These are phyloP conservation scores for Endotrypanum monterogeii DNA, from an alignment of 208 protist genomes.

Conservation along the genomic window DNA sequence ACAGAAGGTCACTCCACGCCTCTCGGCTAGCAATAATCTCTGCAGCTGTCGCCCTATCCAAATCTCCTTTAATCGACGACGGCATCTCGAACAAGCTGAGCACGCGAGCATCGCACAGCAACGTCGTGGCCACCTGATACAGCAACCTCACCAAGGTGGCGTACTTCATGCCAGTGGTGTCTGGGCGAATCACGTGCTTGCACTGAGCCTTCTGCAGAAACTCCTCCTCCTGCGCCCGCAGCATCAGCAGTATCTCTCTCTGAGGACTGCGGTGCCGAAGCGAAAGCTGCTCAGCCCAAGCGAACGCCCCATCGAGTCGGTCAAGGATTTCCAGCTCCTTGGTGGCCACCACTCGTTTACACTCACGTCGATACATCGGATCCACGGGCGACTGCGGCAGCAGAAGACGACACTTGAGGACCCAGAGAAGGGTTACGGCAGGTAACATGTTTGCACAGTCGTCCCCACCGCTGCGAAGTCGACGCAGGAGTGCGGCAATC, in stretches of 20 bases:
- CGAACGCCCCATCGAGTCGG: conserved; percentile 62
- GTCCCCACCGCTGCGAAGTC: conserved; percentile 17
- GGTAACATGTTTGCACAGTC: conserved; percentile 33
- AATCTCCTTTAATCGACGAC: neutral
- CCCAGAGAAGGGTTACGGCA: conserved; percentile 58
- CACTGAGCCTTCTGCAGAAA: conserved; percentile 30
- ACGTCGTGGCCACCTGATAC: conserved; percentile 63
- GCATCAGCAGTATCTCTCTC: conserved; percentile 32
- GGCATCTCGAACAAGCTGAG: conserved; percentile 29
- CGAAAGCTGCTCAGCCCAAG: conserved; percentile 55
- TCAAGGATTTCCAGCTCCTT: conserved; percentile 50
- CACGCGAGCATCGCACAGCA: conserved; percentile 75
- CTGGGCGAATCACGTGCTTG: conserved; percentile 58
- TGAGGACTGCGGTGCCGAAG: conserved; percentile 54
- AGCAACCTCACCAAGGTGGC: conserved; percentile 68
- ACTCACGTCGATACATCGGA: conserved; percentile 69
- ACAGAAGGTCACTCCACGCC: conserved; percentile 79
- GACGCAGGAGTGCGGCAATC: conserved; percentile 22
- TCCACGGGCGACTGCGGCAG: conserved; percentile 81
- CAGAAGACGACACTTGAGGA: conserved; percentile 81
- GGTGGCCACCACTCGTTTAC: conserved; percentile 41
- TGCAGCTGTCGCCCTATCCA: conserved; percentile 15
- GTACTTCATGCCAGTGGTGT: conserved; percentile 69
- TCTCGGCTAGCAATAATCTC: conserved; percentile 29
- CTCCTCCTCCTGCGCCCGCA: conserved; percentile 44